Percentiles rank a stretch among this genome's conserved stretches.
phyloP scores from a whole-genome alignment of 2,329 filamentous ascomycete species.

The Claviceps maximensis region DNA sequence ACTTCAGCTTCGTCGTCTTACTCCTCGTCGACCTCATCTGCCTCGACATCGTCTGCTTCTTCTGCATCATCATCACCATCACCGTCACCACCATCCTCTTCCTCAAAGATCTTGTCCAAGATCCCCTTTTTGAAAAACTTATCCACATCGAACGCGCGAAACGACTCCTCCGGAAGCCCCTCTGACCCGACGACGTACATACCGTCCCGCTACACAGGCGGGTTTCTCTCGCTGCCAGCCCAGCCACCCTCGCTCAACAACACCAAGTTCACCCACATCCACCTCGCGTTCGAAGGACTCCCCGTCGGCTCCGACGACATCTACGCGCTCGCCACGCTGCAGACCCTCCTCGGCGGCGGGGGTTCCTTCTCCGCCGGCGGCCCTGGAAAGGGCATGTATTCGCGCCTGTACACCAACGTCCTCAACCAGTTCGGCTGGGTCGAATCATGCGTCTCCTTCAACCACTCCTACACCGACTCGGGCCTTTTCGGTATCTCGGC shows the following conservation, averaged over 20 bases:
- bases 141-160: slow-evolving; percentile 56
- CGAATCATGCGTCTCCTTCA: slow-evolving; percentile 89
- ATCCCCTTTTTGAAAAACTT: slow-evolving; percentile 85
- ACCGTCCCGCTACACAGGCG: slow-evolving; percentile 80
- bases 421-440: slow-evolving; percentile 97
- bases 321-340: slow-evolving; percentile 87
- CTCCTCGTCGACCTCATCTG: slow-evolving; percentile 20
- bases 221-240: slow-evolving; percentile 73
- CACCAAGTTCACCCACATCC: slow-evolving; percentile 78
- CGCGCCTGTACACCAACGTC: slow-evolving; percentile 90
- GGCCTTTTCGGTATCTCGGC: slow-evolving; percentile 91
- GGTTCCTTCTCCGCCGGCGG: slow-evolving; percentile 95
- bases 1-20: slow-evolving; percentile 18
- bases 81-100: slow-evolving; percentile 16
- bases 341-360: slow-evolving; percentile 89
- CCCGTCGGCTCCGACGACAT: slow-evolving; percentile 86
- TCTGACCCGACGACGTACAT: slow-evolving; percentile 38
- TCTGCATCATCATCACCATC: slow-evolving; percentile 22
- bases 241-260: slow-evolving; percentile 68
- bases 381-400: slow-evolving; percentile 98
- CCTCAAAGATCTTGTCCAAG: slow-evolving; percentile 61
- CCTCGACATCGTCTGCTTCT: slow-evolving; percentile 18
- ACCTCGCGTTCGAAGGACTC: slow-evolving; percentile 89
- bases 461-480: slow-evolving; percentile 92
- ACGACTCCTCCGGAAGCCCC: slow-evolving; percentile 43